Evolutionary conservation across 1,284 basidiomycete species (phyloP).

Genomic region (Puccinia horiana): DNA sequence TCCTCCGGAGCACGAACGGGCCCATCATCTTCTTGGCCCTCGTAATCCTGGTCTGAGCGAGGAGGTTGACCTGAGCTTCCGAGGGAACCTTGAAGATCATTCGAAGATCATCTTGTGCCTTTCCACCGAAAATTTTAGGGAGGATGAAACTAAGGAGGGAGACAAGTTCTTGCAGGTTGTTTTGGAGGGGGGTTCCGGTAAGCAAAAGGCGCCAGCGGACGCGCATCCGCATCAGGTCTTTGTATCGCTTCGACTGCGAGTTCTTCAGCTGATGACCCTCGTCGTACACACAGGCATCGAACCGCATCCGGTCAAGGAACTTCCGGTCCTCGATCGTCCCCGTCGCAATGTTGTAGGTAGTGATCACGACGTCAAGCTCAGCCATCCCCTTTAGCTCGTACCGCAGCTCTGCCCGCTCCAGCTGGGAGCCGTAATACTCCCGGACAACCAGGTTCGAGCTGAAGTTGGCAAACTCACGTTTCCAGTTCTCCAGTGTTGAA

Average conservation of each 20-base stretch:
- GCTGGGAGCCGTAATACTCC: conserved; percentile 90
- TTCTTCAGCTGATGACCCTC: conserved; percentile 97
- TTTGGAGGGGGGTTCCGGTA: conserved; percentile 90
- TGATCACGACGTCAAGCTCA: conserved; percentile 91
- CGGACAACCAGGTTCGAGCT: conserved; percentile 81
- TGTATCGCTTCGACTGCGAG: conserved; percentile 91
- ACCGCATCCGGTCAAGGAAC: conserved; percentile 78
- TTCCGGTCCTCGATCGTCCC: conserved; percentile 88
- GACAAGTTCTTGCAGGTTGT: conserved; percentile 85
- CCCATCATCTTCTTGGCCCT: conserved; percentile 99
- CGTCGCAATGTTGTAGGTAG: conserved; percentile 92
- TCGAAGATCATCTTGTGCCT: conserved; percentile 71
- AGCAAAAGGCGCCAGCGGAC: conserved; percentile 87
- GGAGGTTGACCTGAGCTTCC: conserved; percentile 77
- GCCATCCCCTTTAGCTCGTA: conserved; percentile 66
- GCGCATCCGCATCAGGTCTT: conserved; percentile 78
- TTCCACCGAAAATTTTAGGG: conserved; percentile 78
- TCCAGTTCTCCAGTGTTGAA: conserved; percentile 98
- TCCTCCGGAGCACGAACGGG: conserved; percentile 90
- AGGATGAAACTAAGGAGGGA: conserved; percentile 98
- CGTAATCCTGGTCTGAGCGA: conserved; percentile 86
- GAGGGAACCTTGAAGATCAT: conserved; percentile 96
- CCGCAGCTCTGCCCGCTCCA: conserved; percentile 77
- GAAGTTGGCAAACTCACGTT: conserved; percentile 89
- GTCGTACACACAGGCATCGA: conserved; percentile 87